phyloP scores from a whole-genome alignment of 2,329 filamentous ascomycete genomes.

The Clarireedia homoeocarpa region DNA sequence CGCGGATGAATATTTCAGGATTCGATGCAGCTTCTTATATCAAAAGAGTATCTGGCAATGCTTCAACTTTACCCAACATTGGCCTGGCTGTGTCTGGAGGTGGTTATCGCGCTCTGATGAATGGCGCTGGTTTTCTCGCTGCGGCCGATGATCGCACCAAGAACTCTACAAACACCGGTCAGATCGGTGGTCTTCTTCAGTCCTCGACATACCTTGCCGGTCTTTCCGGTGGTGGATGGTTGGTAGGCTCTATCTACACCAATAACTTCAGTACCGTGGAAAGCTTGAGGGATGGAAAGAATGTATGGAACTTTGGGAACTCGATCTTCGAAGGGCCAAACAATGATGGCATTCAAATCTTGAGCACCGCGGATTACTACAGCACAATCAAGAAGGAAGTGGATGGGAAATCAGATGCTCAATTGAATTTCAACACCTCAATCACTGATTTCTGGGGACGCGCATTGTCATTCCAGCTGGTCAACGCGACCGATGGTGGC shows the following conservation, averaged over 20 bases:
- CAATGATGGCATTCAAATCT: slow-evolving; percentile 40
- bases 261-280: slow-evolving; percentile 70
- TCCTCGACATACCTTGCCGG: slow-evolving; percentile 73
- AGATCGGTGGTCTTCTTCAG: slow-evolving; percentile 75
- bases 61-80: slow-evolving; percentile 55
- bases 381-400: slow-evolving; percentile 50
- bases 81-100: slow-evolving; percentile 75
- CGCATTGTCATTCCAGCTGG: slow-evolving; percentile 76
- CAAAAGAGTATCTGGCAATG: slow-evolving; percentile 46
- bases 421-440: slow-evolving; percentile 59
- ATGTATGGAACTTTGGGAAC: slow-evolving; percentile 55
- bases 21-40: slow-evolving; percentile 75
- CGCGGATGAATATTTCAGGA: slow-evolving; percentile 62
- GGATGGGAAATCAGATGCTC: slow-evolving; percentile 51
- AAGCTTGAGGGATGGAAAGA: slow-evolving; percentile 40
- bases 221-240: slow-evolving; percentile 76
- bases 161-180: slow-evolving; percentile 52
- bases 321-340: slow-evolving; percentile 54
- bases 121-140: slow-evolving; percentile 69
- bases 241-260: slow-evolving; percentile 70
- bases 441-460: slow-evolving; percentile 89
- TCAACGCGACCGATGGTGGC: slow-evolving; percentile 69
- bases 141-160: slow-evolving; percentile 70
- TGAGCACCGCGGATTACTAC: slow-evolving; percentile 56
- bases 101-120: slow-evolving; percentile 80